Percentiles rank a stretch among this genome's conserved stretches.
phyloP scores from a whole-genome alignment of 179 eudicot genomes.

The Drosera spatulata region DNA sequence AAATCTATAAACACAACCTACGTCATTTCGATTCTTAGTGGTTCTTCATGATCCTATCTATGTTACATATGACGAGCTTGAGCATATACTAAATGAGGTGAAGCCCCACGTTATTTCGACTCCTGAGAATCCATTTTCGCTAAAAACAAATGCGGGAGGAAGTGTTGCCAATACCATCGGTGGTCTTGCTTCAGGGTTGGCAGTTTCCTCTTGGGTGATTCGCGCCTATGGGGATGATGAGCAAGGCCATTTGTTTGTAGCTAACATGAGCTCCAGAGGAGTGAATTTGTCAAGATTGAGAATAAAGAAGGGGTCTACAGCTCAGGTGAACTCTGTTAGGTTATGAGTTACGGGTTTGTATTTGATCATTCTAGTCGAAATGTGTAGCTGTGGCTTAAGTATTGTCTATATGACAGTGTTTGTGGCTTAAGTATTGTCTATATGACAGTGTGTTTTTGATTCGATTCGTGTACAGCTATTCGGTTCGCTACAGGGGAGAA shows the following conservation, averaged over 20 bases:
- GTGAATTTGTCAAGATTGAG: slow-evolving; percentile 68
- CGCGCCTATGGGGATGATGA: slow-evolving; percentile 96
- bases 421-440: no score
- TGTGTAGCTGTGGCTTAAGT: no score
- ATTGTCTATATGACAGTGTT: no score
- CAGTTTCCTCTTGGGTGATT: slow-evolving; percentile 61
- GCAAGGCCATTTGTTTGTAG: slow-evolving; percentile 53
- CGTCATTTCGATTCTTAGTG: no score
- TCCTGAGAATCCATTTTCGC: slow-evolving; percentile 33
- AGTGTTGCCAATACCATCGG: slow-evolving; percentile 95
- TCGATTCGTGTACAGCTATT: slow-evolving; percentile 61
- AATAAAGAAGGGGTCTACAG: slow-evolving; percentile 58
- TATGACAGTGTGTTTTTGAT: slow-evolving; percentile 77
- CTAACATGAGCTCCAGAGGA: slow-evolving; percentile 50
- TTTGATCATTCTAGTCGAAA: background rate
- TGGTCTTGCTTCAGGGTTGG: slow-evolving; percentile 87
- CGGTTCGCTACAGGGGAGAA: slow-evolving; percentile 72
- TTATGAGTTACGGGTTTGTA: background rate
- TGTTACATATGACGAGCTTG: slow-evolving; percentile 78
- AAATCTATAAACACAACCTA: no score
- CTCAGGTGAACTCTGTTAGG: slow-evolving; percentile 45
- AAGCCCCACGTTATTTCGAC: slow-evolving; percentile 40
- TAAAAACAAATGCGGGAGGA: slow-evolving; percentile 85
- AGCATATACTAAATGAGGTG: slow-evolving; percentile 54
- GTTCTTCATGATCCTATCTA: slow-evolving; percentile 5